Conservation (phyloP, 345 rosid genomes). For the Hibiscus trionum region DNA sequence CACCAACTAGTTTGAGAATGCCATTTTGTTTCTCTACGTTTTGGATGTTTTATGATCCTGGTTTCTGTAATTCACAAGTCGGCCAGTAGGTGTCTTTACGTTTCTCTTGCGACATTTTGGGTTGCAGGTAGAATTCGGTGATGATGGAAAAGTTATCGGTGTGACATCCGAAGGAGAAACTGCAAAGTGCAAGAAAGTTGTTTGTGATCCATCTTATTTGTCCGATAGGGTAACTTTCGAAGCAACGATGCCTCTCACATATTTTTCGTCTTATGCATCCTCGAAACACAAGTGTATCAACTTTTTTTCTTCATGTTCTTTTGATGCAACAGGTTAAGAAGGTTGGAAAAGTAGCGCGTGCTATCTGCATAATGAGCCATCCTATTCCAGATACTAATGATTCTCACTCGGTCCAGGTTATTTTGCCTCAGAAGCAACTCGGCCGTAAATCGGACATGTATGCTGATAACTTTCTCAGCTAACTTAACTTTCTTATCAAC, state of each 20-base stretch:
- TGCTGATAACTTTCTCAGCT: slow-evolving; percentile 10
- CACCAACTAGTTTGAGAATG: neutral
- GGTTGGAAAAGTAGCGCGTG: slow-evolving; percentile 87
- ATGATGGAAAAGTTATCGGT: slow-evolving; percentile 60
- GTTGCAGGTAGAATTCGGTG: slow-evolving; percentile 68
- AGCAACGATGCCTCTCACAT: neutral
- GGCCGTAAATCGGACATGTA: slow-evolving; percentile 91
- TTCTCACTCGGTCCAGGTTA: slow-evolving; percentile 87
- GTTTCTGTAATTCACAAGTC: neutral
- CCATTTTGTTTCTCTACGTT: neutral
- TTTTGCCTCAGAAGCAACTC: slow-evolving; percentile 91
- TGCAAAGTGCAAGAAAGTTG: slow-evolving; percentile 90
- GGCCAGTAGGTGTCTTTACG: neutral
- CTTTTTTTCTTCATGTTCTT: neutral
- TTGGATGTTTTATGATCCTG: neutral
- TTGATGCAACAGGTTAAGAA: slow-evolving; percentile 57
- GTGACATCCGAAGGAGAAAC: slow-evolving; percentile 87
- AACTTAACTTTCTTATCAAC: neutral
- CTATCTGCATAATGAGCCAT: slow-evolving; percentile 94
- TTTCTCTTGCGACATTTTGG: slow-evolving; percentile 3
- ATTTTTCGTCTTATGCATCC: neutral
- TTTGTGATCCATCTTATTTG: slow-evolving; percentile 87
- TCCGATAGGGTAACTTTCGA: slow-evolving; percentile 51
- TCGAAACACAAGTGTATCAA: neutral
- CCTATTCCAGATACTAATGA: slow-evolving; percentile 77